A percentile compares a stretch with the other conserved stretches of the same genome.
Evolutionary conservation across 768 basidiomycete genomes (phyloP).

Genomic region (Pleurotus tuoliensis): DNA sequence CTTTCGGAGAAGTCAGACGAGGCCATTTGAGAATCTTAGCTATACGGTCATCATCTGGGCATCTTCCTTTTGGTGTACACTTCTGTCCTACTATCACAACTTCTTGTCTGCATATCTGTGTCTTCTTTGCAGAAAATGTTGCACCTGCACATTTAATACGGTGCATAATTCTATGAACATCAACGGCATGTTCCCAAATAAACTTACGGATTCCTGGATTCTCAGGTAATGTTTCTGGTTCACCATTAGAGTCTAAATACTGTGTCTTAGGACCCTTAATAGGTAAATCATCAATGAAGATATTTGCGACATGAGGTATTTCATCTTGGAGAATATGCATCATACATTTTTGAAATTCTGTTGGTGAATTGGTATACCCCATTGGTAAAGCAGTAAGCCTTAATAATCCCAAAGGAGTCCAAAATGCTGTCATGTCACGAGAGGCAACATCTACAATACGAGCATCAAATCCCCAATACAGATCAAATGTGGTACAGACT

Average conservation of each 20-base stretch:
- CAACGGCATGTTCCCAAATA: slow-evolving; percentile 32
- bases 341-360: too few relatives aligned
- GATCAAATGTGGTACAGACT: too few relatives aligned
- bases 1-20: slow-evolving; percentile 9
- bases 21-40: slow-evolving; percentile 22
- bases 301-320: too few relatives aligned
- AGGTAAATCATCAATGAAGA: too few relatives aligned
- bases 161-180: slow-evolving; percentile 30
- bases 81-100: slow-evolving; percentile 14
- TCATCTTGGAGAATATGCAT: too few relatives aligned
- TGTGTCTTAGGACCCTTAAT: too few relatives aligned
- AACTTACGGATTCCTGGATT: slow-evolving; percentile 30
- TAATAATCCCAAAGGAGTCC: slow-evolving; percentile 1
- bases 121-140: slow-evolving; percentile 32
- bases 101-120: slow-evolving; percentile 18
- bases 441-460: background rate
- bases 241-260: too few relatives aligned
- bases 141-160: slow-evolving; percentile 23
- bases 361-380: background rate
- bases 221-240: slow-evolving; percentile 12
- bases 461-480: too few relatives aligned
- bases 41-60: slow-evolving; percentile 17
- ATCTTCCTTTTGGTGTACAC: slow-evolving; percentile 21
- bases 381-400: slow-evolving; percentile 10
- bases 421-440: slow-evolving; percentile 10